A percentile compares a stretch with the other conserved stretches of the same genome.
Evolutionary conservation across 352 stramenopile species (phyloP).

Genomic region (Phytophthora pisi): DNA sequence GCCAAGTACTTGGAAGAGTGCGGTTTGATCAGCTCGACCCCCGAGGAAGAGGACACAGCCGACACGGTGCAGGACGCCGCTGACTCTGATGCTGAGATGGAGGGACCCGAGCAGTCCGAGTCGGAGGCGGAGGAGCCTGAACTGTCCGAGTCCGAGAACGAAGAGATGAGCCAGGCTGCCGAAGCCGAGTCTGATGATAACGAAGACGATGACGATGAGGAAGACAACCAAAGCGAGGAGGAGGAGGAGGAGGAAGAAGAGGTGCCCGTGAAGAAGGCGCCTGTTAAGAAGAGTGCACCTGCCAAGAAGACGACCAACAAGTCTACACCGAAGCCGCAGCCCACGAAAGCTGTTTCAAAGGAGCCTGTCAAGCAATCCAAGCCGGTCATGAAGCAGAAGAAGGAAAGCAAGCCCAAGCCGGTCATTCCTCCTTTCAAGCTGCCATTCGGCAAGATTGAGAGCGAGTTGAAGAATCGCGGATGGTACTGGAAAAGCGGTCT

Average conservation of each 20-base stretch:
- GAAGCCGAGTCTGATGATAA: constrained; percentile 14
- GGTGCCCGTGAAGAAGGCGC: constrained; percentile 15
- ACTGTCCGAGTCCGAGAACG: constrained; percentile 25
- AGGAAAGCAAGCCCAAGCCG: constrained; percentile 17
- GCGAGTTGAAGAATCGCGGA: constrained; percentile 52
- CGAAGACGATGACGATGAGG: constrained; percentile 9
- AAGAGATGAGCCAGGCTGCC: constrained; percentile 6
- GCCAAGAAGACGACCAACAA: constrained; percentile 6
- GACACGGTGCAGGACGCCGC: neutral
- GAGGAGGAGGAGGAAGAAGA: neutral
- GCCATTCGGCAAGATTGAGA: constrained; percentile 65
- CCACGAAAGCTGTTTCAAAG: constrained; percentile 3
- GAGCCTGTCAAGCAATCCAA: constrained; percentile 4
- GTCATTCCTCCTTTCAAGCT: constrained; percentile 64
- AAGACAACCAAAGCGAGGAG: constrained; percentile 26
- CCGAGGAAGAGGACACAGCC: constrained; percentile 5
- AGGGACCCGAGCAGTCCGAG: constrained; percentile 26
- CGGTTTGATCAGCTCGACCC: constrained; percentile 21
- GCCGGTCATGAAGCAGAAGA: constrained; percentile 13
- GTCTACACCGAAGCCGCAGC: constrained; percentile 13
- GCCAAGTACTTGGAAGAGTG: constrained; percentile 62
- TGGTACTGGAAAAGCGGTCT: constrained; percentile 68
- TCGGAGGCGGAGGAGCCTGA: constrained; percentile 21
- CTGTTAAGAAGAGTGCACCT: neutral
- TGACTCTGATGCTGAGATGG: constrained; percentile 35